Percentiles rank a stretch among this genome's conserved stretches.
Evolutionary conservation across 1,284 basidiomycete genomes (phyloP).

Genomic region (Sanguinoderma infundibulare): DNA sequence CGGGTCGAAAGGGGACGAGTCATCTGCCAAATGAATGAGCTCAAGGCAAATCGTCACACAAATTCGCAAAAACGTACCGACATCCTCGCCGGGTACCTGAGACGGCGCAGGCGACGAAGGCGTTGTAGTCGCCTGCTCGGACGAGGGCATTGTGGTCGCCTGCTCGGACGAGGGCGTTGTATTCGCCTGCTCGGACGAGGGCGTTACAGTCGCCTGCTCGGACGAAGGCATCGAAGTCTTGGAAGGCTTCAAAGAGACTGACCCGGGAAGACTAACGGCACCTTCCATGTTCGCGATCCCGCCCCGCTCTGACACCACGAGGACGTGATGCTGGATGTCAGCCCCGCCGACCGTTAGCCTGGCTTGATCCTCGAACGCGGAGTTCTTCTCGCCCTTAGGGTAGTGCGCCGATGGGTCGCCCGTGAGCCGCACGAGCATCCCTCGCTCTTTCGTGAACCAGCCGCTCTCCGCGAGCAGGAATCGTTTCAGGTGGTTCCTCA

Average conservation of each 20-base stretch:
- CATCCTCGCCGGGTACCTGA: conserved; percentile 10
- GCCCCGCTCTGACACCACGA: conserved; percentile 60
- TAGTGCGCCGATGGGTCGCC: conserved; percentile 28
- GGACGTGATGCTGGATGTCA: conserved; percentile 58
- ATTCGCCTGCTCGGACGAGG: neutral
- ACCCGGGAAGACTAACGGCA: neutral
- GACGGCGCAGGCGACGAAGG: conserved; percentile 6
- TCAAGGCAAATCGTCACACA: neutral
- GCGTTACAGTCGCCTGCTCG: conserved; percentile 5
- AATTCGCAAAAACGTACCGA: conserved; percentile 8
- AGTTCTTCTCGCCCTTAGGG: conserved; percentile 6
- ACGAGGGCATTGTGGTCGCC: neutral
- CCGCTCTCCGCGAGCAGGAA: conserved; percentile 56
- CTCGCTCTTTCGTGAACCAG: conserved; percentile 52
- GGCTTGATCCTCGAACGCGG: conserved; percentile 20
- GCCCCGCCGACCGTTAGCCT: conserved; percentile 34
- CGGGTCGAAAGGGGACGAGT: conserved; percentile 52
- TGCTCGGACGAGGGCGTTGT: conserved; percentile 6
- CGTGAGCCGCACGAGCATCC: conserved; percentile 50
- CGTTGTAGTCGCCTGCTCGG: conserved; percentile 5
- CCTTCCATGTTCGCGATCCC: conserved; percentile 51
- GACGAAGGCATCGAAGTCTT: conserved; percentile 2
- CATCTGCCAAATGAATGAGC: conserved; percentile 40
- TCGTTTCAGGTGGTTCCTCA: conserved; percentile 57
- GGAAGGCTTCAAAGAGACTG: neutral